Conservation (phyloP, 768 basidiomycete genomes). For the Mycena leptocephala region DNA sequence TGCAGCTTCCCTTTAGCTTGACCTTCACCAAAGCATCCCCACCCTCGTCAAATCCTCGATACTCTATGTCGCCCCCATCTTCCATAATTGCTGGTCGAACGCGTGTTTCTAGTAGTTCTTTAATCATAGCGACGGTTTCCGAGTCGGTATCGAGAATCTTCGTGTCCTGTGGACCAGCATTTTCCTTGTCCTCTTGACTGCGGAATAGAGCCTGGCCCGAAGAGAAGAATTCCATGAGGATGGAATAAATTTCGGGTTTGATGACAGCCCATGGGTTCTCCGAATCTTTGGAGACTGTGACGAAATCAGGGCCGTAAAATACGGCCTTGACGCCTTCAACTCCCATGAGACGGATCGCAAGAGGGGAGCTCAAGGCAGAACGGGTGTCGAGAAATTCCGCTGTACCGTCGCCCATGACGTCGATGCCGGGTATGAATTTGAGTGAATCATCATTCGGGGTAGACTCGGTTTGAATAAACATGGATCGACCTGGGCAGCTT, state of each 20-base stretch:
- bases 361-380: conserved; percentile 89
- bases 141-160: conserved; percentile 94
- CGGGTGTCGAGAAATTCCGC: conserved; percentile 96
- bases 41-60: conserved; percentile 89
- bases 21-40: conserved; percentile 86
- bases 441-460: conserved; percentile 98
- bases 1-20: conserved; percentile 96
- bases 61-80: conserved; percentile 99
- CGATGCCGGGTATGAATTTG: conserved; percentile 95
- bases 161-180: conserved; percentile 94
- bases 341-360: conserved; percentile 96
- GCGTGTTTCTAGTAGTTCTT: conserved; percentile 95
- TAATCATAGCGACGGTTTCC: conserved; percentile 99
- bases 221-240: conserved; percentile 98
- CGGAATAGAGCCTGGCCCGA: conserved; percentile 91
- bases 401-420: conserved; percentile 91
- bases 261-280: conserved; percentile 91
- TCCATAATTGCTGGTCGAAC: conserved; percentile 99
- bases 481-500: conserved; percentile 75
- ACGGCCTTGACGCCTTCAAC: conserved; percentile 91
- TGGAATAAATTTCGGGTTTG: conserved; percentile 97
- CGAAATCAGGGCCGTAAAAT: conserved; percentile 98
- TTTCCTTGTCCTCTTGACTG: conserved; percentile 83
- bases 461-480: conserved; percentile 99
- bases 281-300: conserved; percentile 93